These are phyloP conservation scores for Ricinus communis DNA, from an alignment of 345 rosid species.

Conservation along the genomic window DNA sequence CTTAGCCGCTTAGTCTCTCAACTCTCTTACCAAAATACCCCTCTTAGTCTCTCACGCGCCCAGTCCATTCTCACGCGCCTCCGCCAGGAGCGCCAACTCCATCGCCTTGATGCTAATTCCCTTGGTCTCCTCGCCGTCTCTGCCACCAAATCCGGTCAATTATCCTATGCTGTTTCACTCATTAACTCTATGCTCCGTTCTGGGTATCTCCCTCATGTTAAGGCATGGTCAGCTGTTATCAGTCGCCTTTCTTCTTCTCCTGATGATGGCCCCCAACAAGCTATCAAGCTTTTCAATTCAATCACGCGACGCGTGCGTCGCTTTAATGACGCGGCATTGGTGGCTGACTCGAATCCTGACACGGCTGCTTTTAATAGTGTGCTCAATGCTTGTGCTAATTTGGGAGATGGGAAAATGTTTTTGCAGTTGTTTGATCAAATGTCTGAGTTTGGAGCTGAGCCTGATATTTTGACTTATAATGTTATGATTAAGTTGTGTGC, in stretches of 20 bases:
- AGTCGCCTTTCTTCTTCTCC: slow-evolving; percentile 62
- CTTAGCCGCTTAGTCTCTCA: slow-evolving; percentile 93
- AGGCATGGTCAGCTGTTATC: slow-evolving; percentile 86
- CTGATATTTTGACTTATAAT: slow-evolving; percentile 78
- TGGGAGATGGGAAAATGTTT: slow-evolving; percentile 62
- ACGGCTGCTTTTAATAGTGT: slow-evolving; percentile 79
- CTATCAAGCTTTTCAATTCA: slow-evolving; percentile 56
- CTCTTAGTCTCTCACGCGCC: slow-evolving; percentile 65
- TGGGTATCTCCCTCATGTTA: slow-evolving; percentile 86
- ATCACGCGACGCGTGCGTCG: slow-evolving; percentile 52
- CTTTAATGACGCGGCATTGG: slow-evolving; percentile 46
- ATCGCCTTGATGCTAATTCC: slow-evolving; percentile 86
- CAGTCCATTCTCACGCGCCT: slow-evolving; percentile 90
- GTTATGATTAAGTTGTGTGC: slow-evolving; percentile 88
- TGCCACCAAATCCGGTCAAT: slow-evolving; percentile 73
- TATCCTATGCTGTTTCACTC: slow-evolving; percentile 66
- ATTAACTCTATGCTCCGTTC: slow-evolving; percentile 91
- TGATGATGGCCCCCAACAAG: slow-evolving; percentile 64
- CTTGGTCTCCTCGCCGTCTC: slow-evolving; percentile 86
- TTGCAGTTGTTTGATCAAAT: slow-evolving; percentile 67
- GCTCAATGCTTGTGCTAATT: slow-evolving; percentile 81
- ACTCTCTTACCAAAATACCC: slow-evolving; percentile 61
- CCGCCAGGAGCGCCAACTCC: slow-evolving; percentile 80
- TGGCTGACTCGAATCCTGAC: slow-evolving; percentile 66
- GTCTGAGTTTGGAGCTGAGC: slow-evolving; percentile 55